Evolutionary conservation across 176 grass and related monocot genomes (phyloP).

Genomic region (Bromus sterilis): DNA sequence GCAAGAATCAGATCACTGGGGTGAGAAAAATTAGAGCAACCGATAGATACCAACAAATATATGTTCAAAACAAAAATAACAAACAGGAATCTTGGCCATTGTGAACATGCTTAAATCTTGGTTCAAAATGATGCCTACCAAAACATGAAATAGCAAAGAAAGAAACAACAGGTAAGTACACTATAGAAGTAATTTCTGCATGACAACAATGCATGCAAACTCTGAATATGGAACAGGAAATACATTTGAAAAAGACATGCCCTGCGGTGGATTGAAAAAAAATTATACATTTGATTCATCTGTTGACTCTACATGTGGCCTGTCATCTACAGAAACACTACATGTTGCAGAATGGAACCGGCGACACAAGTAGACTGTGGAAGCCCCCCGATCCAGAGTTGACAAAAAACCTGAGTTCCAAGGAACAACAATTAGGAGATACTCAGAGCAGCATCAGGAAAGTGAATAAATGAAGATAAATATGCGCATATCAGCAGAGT

Average conservation of each 20-base stretch:
- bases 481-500: neutral
- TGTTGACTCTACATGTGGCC: neutral
- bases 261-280: neutral
- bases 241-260: neutral
- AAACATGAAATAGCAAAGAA: neutral
- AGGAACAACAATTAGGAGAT: neutral
- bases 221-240: neutral
- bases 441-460: neutral
- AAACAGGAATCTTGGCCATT: neutral
- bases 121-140: neutral
- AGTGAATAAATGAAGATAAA: neutral
- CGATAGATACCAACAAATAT: neutral
- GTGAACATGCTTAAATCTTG: neutral
- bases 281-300: slow-evolving; percentile 21
- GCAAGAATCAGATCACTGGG: neutral
- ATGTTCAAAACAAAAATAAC: neutral
- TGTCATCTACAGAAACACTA: neutral
- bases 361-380: neutral
- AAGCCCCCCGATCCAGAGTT: slow-evolving; percentile 4
- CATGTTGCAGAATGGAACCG: neutral
- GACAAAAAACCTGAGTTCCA: slow-evolving; percentile 11
- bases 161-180: neutral
- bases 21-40: neutral
- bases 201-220: neutral
- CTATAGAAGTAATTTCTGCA: neutral